Evolutionary conservation across 2,329 filamentous ascomycete genomes (phyloP).

Genomic region (Aureobasidium subglaciale): DNA sequence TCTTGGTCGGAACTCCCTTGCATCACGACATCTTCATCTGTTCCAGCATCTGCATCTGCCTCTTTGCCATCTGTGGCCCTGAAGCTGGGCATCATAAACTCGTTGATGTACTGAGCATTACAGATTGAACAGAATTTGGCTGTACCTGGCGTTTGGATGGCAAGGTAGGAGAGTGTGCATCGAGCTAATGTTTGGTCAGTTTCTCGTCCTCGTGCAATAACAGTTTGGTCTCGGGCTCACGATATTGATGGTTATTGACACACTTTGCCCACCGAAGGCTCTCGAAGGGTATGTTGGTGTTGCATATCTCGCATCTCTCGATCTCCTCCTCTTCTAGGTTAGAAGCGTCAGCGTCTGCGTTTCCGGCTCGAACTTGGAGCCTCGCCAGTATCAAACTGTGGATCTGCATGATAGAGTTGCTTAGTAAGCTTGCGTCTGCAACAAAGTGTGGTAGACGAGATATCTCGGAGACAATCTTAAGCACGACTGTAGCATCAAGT

Average conservation of each 20-base stretch:
- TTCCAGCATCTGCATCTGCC: neutral
- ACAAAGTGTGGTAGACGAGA: conserved; percentile 21
- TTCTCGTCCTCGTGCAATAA: neutral
- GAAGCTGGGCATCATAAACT: conserved; percentile 27
- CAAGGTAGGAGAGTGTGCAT: conserved; percentile 47
- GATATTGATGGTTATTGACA: conserved; percentile 45
- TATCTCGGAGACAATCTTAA: conserved; percentile 18
- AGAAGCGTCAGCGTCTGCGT: neutral
- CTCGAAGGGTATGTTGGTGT: conserved; percentile 40
- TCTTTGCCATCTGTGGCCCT: neutral
- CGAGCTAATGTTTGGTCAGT: conserved; percentile 32
- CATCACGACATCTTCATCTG: conserved; percentile 12
- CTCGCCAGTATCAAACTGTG: conserved; percentile 16
- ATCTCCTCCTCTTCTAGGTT: conserved; percentile 8
- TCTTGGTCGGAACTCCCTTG: conserved; percentile 17
- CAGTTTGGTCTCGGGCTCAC: conserved; percentile 25
- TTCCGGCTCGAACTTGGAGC: conserved; percentile 8
- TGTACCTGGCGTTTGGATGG: conserved; percentile 48
- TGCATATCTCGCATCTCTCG: conserved; percentile 50
- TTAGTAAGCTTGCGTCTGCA: conserved; percentile 17
- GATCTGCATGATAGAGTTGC: conserved; percentile 14
- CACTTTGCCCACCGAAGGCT: conserved; percentile 43
- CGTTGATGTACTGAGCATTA: conserved; percentile 41
- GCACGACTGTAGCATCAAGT: conserved; percentile 14
- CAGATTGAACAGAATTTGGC: conserved; percentile 51